Conservation (phyloP, 169 alveolate species). For the Plasmodium gonderi region DNA sequence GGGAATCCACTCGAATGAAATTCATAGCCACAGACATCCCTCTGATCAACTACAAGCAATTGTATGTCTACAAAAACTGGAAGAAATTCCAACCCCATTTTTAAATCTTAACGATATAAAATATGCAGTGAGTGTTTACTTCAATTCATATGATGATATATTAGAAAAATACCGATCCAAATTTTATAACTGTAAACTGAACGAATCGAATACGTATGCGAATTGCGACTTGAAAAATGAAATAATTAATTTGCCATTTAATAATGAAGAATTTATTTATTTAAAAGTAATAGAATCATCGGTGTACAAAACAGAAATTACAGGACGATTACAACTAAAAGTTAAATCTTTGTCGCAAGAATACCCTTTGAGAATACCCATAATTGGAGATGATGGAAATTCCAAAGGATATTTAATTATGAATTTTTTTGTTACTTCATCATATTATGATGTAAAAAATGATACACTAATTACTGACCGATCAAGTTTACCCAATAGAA, state of each 20-base stretch:
- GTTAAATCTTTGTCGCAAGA: constrained; percentile 79
- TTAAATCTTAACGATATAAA: constrained; percentile 65
- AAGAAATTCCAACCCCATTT: constrained; percentile 78
- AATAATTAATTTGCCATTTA: constrained; percentile 80
- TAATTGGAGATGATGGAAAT: constrained; percentile 82
- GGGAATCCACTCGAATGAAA: neutral
- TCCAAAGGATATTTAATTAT: constrained; percentile 77
- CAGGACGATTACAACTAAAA: constrained; percentile 83
- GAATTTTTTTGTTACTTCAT: constrained; percentile 79
- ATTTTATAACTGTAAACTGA: constrained; percentile 75
- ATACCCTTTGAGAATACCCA: constrained; percentile 81
- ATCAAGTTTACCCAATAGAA: constrained; percentile 27
- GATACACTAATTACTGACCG: constrained; percentile 69
- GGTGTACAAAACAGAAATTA: constrained; percentile 76
- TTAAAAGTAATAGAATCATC: constrained; percentile 81
- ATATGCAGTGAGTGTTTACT: constrained; percentile 80
- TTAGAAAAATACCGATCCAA: constrained; percentile 76
- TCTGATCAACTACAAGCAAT: constrained; percentile 51
- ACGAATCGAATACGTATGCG: constrained; percentile 61
- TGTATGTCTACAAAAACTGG: constrained; percentile 78
- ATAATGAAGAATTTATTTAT: constrained; percentile 80
- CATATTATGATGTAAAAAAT: constrained; percentile 76
- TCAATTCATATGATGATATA: constrained; percentile 81
- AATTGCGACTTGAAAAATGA: constrained; percentile 82
- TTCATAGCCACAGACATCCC: neutral